Percentiles rank a stretch among this genome's conserved stretches.
These are phyloP conservation scores for Sutorius australiensis DNA, from an alignment of 768 basidiomycete genomes.

Conservation along the genomic window DNA sequence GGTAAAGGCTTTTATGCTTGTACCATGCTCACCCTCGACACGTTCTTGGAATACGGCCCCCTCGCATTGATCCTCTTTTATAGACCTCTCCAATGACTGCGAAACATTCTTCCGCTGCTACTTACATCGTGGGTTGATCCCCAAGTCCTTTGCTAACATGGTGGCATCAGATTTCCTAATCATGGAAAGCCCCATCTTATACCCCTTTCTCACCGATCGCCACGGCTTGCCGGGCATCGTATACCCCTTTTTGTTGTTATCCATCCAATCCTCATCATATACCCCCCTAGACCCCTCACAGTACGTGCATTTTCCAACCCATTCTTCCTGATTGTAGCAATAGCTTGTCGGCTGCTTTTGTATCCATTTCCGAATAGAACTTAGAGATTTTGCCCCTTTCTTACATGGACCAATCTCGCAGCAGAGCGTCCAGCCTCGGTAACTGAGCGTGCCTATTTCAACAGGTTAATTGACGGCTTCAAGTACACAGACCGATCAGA, in stretches of 20 bases:
- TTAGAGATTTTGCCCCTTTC: not conserved
- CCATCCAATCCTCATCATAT: not conserved
- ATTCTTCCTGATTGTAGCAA: slow-evolving; percentile 16
- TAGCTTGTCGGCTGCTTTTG: slow-evolving; percentile 4
- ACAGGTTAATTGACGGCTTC: not conserved
- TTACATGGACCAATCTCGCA: not conserved
- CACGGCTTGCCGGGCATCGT: not conserved
- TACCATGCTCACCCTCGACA: not conserved
- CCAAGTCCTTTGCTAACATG: not conserved
- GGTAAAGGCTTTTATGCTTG: not conserved
- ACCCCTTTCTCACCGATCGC: not conserved
- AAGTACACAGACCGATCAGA: not conserved
- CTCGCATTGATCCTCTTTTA: not conserved
- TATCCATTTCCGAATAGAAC: slow-evolving; percentile 7
- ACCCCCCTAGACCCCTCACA: not conserved
- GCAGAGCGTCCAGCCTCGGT: not conserved
- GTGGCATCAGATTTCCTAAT: slow-evolving; percentile 2
- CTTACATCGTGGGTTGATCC: slow-evolving; percentile 2
- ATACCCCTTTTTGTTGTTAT: not conserved
- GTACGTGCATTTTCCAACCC: slow-evolving; percentile 1
- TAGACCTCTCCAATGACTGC: not conserved
- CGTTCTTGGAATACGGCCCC: not conserved
- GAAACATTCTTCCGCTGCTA: not conserved
- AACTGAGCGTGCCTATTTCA: not conserved
- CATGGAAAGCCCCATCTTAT: not conserved